These are phyloP conservation scores for Tricholoma terreum DNA, from an alignment of 768 basidiomycete species.

Conservation along the genomic window DNA sequence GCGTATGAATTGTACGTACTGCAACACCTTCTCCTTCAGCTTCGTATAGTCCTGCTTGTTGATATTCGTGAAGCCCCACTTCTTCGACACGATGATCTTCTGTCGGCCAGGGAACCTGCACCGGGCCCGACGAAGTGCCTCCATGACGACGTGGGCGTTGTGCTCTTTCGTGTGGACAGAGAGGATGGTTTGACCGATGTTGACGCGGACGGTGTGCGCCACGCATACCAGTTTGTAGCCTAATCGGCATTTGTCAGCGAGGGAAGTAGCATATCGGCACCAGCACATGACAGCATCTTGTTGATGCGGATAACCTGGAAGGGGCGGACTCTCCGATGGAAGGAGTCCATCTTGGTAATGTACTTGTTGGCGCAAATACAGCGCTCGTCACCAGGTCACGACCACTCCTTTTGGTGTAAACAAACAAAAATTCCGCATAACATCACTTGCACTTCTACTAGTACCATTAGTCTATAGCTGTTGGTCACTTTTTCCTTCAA, in stretches of 20 bases:
- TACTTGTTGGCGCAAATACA: slow-evolving; percentile 99
- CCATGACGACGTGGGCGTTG: slow-evolving; percentile 86
- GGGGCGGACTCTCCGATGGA: slow-evolving; percentile 96
- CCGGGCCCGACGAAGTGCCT: slow-evolving; percentile 94
- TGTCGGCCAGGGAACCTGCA: slow-evolving; percentile 99
- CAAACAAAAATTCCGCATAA: too few species aligned
- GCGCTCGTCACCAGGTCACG: too few species aligned
- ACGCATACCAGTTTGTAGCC: slow-evolving; percentile 96
- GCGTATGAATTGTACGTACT: too few species aligned
- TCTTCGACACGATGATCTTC: slow-evolving; percentile 95
- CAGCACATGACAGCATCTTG: slow-evolving; percentile 99
- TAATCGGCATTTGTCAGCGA: slow-evolving; percentile 22
- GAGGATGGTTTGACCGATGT: slow-evolving; percentile 94
- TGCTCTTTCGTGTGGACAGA: slow-evolving; percentile 87
- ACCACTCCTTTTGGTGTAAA: too few species aligned
- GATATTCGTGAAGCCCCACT: too few species aligned
- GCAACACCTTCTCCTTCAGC: too few species aligned
- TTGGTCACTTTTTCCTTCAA: too few species aligned
- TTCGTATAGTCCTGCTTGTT: too few species aligned
- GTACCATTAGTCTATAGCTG: too few species aligned
- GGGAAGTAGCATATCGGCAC: slow-evolving; percentile 81
- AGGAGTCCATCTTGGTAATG: slow-evolving; percentile 97
- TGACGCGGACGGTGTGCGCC: slow-evolving; percentile 98
- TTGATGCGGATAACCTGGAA: slow-evolving; percentile 99
- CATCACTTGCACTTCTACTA: too few species aligned